These are phyloP conservation scores for Kodamaea nitidulidarum DNA, from an alignment of 805 yeast genomes.

Conservation along the genomic window DNA sequence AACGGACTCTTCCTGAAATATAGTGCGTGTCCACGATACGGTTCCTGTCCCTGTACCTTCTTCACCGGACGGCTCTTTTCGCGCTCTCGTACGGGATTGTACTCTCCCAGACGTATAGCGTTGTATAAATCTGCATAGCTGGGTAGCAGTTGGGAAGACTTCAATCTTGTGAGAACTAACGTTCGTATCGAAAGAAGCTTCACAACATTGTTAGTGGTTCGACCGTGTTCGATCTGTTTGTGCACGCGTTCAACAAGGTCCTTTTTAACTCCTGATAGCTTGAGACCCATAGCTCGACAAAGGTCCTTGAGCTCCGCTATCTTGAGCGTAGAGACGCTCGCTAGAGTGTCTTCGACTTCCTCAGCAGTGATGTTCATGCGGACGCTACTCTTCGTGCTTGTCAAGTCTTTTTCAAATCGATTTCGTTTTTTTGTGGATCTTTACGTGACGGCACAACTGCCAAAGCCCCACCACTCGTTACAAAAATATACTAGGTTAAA, in stretches of 20 bases:
- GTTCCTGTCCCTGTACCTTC: conserved; percentile 4
- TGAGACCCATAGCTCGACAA: conserved; percentile 46
- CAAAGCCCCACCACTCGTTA: no score
- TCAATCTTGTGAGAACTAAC: conserved; percentile 38
- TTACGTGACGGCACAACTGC: background rate
- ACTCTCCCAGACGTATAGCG: conserved; percentile 28
- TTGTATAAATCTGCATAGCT: conserved; percentile 25
- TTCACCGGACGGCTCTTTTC: background rate
- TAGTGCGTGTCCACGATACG: conserved; percentile 36
- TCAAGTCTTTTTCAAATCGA: background rate
- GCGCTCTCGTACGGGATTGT: conserved; percentile 4
- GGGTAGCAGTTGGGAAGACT: conserved; percentile 28
- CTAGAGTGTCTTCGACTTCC: conserved; percentile 1
- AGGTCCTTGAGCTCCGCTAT: conserved; percentile 52
- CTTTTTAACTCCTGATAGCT: conserved; percentile 56
- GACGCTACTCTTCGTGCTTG: background rate
- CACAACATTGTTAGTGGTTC: conserved; percentile 29
- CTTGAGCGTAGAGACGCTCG: conserved; percentile 27
- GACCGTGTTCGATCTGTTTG: conserved; percentile 41
- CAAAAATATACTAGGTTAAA: no score
- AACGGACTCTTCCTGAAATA: conserved; percentile 56
- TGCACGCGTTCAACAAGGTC: conserved; percentile 54
- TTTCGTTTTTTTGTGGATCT: background rate
- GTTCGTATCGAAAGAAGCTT: conserved; percentile 43
- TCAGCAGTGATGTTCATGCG: conserved; percentile 1